phyloP scores from a whole-genome alignment of 2,329 filamentous ascomycete species.

The Emergomyces orientalis region DNA sequence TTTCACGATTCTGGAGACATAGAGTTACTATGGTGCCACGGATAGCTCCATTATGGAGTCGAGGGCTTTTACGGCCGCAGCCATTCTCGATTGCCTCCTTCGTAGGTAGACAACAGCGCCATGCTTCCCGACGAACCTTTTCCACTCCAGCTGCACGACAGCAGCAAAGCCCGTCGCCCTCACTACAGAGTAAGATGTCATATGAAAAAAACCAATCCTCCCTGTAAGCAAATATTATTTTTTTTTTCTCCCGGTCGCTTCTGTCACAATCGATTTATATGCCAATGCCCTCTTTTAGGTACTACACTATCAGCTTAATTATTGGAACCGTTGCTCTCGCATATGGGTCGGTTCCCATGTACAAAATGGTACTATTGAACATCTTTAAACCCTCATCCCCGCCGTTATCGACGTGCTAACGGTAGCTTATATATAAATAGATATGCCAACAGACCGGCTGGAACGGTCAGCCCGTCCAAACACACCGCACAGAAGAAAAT shows the following conservation, averaged over 20 bases:
- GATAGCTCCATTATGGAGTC: constrained; percentile 21
- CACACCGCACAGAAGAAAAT: constrained; percentile 58
- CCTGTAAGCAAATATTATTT: constrained; percentile 34
- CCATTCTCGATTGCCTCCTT: constrained; percentile 11
- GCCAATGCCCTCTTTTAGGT: constrained; percentile 35
- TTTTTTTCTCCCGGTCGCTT: constrained; percentile 4
- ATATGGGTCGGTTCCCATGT: constrained; percentile 55
- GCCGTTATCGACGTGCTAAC: not conserved
- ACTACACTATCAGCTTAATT: constrained; percentile 55
- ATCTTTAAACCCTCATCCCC: not conserved
- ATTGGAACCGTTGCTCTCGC: constrained; percentile 54
- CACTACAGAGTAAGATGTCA: constrained; percentile 28
- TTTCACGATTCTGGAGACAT: not conserved
- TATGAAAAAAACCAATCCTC: constrained; percentile 47
- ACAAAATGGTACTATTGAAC: constrained; percentile 30
- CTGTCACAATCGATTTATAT: not conserved
- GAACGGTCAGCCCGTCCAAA: constrained; percentile 86
- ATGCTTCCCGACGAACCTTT: constrained; percentile 25
- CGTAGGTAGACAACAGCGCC: constrained; percentile 16
- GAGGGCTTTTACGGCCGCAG: constrained; percentile 14
- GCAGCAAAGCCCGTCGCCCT: constrained; percentile 21
- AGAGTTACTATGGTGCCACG: constrained; percentile 23
- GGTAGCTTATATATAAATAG: constrained; percentile 19
- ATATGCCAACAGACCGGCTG: constrained; percentile 55
- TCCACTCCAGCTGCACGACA: constrained; percentile 24